Evolutionary conservation across 2,329 filamentous ascomycete species (phyloP).

Genomic region (Mariannaea elegans): DNA sequence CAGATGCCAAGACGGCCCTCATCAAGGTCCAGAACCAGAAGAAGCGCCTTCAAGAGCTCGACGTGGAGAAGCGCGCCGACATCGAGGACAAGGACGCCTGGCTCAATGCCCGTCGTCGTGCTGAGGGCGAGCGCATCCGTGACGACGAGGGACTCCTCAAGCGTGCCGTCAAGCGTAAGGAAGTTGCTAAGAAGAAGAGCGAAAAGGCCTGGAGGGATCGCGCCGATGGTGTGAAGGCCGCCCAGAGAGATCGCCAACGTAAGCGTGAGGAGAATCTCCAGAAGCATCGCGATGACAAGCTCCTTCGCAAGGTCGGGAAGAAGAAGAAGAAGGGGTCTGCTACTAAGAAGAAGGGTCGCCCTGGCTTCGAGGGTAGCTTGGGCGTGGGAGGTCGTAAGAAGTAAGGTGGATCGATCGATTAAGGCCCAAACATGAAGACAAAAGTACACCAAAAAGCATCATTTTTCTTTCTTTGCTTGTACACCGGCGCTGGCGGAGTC

Average conservation of each 20-base stretch:
- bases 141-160: constrained; percentile 89
- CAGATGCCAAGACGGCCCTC: constrained; percentile 87
- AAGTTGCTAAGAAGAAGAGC: constrained; percentile 88
- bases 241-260: constrained; percentile 80
- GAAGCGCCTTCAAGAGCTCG: constrained; percentile 77
- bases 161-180: constrained; percentile 94
- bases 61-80: constrained; percentile 82
- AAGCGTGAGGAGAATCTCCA: constrained; percentile 84
- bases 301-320: constrained; percentile 65
- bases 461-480: constrained; percentile 27
- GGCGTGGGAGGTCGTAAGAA: constrained; percentile 62
- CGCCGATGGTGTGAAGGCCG: constrained; percentile 75
- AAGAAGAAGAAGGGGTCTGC: constrained; percentile 51
- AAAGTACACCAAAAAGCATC: constrained; percentile 10
- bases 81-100: constrained; percentile 94
- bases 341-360: constrained; percentile 59
- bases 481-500: constrained; percentile 39
- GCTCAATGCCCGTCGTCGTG: constrained; percentile 88
- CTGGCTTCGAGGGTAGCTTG: constrained; percentile 77
- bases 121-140: constrained; percentile 87
- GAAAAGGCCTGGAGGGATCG: constrained; percentile 87
- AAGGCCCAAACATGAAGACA: background rate
- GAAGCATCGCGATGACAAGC: constrained; percentile 79
- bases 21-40: constrained; percentile 87
- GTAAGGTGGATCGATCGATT: constrained; percentile 41